Evolutionary conservation across 75 land plant genomes (phyloP), one percentile per base, ranked within the genome.

Genomic region (Gnetum montanum): DNA sequence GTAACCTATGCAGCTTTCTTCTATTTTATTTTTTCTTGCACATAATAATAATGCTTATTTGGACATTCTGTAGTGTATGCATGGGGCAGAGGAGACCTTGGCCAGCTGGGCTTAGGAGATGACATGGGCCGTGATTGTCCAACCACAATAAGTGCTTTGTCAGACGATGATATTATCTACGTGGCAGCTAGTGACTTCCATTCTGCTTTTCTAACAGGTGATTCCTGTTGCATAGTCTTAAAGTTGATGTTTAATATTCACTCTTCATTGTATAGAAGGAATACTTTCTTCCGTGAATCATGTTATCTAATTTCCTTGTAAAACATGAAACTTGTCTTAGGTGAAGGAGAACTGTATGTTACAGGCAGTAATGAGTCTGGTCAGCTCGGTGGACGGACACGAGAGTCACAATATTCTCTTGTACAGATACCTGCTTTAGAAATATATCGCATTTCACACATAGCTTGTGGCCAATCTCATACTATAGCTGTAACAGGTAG

Each of bases 51-150:
- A 45, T 45, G 20, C 28, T 49, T 49, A 26, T 49, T n/a, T 22
- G 36, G 19, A 16, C 23, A 8, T 0, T 46, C 47, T 61, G 40
- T 63, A 73, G 76, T 68, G 6, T 63, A 61, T 57, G 59, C 57
- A 28, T 73, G 60, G 72, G 76, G 76, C 23, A 68, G 76, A 57
- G 72, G 76, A 62, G 76, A 73, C 48, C 51, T 67, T 37, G 76
- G 76, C 13, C 76, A 73, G 45, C 57, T 73, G 35, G 76, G 76
- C 40, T 41, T 69, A 27, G 72, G 76, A 3, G 76, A 73, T 37
- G 62, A 67, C n/a, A 30, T 37, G 30, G 61, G 49, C 13, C 76
- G 71, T 24, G 27, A 46, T 61, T 4, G 19, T 24, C 70, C 72
- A 31, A 58, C 58, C 3, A 12, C 40, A 11, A 15, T 62, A 46